Conservation (phyloP, 2,329 filamentous ascomycete genomes). For the Paraphoma chrysanthemicola region DNA sequence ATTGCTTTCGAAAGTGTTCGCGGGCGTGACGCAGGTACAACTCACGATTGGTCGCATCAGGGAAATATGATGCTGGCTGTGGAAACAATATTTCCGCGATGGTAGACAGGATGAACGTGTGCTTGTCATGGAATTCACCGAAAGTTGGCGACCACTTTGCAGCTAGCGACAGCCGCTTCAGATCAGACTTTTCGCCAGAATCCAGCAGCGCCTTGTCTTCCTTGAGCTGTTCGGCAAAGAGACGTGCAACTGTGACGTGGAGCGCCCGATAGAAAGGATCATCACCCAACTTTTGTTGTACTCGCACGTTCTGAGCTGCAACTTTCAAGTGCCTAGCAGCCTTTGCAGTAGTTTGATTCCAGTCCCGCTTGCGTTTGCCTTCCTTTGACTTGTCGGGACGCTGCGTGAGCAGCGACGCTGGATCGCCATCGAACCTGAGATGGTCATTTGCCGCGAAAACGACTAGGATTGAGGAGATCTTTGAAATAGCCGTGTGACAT, state of each 20-base stretch:
- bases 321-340: slow-evolving; percentile 41
- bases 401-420: slow-evolving; percentile 50
- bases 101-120: slow-evolving; percentile 63
- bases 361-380: slow-evolving; percentile 25
- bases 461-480: slow-evolving; percentile 65
- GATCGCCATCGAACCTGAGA: slow-evolving; percentile 53
- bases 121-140: slow-evolving; percentile 63
- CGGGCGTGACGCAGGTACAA: slow-evolving; percentile 62
- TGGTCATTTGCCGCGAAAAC: slow-evolving; percentile 59
- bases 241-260: slow-evolving; percentile 60
- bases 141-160: slow-evolving; percentile 68
- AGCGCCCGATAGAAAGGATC: slow-evolving; percentile 60
- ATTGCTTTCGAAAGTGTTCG: slow-evolving; percentile 59
- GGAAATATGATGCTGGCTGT: slow-evolving; percentile 36
- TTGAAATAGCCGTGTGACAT: slow-evolving; percentile 69
- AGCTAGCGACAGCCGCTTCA: slow-evolving; percentile 60
- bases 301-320: slow-evolving; percentile 50
- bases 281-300: slow-evolving; percentile 51
- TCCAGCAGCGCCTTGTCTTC: slow-evolving; percentile 55
- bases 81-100: slow-evolving; percentile 65
- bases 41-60: slow-evolving; percentile 51
- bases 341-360: slow-evolving; percentile 29
- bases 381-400: slow-evolving; percentile 29
- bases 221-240: slow-evolving; percentile 64
- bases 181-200: slow-evolving; percentile 49